Conservation (phyloP, 2,329 filamentous ascomycete genomes). For the Fonsecaea pugnacius region DNA sequence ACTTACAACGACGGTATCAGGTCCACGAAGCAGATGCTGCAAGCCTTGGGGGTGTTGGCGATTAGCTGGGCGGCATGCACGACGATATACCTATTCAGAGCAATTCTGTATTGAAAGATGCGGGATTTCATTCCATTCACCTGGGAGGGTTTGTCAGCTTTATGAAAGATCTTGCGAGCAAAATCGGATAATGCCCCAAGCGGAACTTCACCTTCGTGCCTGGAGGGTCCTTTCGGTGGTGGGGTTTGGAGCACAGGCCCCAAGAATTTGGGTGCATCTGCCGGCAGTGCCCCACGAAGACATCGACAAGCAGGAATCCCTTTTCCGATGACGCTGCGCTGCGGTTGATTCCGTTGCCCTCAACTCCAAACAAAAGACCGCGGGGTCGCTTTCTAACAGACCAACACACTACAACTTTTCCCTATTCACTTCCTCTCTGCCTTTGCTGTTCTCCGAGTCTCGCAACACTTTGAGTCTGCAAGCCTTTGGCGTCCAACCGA, state of each 20-base stretch:
- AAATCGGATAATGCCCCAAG: conserved; percentile 17
- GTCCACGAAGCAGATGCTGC: conserved; percentile 26
- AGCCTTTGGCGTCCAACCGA: background rate
- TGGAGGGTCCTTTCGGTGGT: background rate
- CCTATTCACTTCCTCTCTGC: background rate
- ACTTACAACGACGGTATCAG: conserved; percentile 31
- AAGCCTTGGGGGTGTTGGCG: conserved; percentile 19
- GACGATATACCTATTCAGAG: conserved; percentile 25
- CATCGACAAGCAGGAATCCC: conserved; percentile 11
- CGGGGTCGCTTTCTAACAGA: conserved; percentile 14
- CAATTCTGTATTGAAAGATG: conserved; percentile 9
- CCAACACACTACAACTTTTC: background rate
- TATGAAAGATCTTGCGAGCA: conserved; percentile 2
- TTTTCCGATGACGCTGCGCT: conserved; percentile 17
- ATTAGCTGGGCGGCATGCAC: conserved; percentile 22
- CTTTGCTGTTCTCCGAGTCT: background rate
- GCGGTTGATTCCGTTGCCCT: conserved; percentile 7
- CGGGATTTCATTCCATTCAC: background rate
- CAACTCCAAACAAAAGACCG: conserved; percentile 1
- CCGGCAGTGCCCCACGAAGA: conserved; percentile 27
- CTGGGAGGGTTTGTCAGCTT: conserved; percentile 14
- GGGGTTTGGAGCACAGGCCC: background rate
- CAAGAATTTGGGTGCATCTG: conserved; percentile 19
- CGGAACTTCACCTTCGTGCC: background rate
- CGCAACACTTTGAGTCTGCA: background rate